Percentiles rank a stretch among this genome's conserved stretches.
These are phyloP conservation scores for Talaromyces borbonicus DNA, from an alignment of 495 filamentous ascomycete species.

Conservation along the genomic window DNA sequence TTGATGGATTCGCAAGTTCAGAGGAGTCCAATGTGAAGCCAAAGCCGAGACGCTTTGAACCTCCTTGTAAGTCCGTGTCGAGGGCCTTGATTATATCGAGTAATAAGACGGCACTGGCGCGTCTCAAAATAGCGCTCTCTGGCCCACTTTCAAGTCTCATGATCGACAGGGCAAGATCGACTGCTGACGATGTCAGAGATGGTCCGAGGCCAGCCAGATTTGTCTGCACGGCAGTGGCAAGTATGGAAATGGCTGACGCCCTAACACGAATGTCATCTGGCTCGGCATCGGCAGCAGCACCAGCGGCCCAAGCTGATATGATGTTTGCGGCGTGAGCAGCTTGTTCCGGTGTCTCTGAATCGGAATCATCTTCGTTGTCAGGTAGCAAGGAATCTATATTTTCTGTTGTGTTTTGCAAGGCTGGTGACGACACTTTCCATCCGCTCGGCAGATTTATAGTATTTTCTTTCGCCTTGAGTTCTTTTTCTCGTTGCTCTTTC, in stretches of 20 bases:
- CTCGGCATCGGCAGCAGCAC: slow-evolving; percentile 37
- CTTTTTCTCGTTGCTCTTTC: slow-evolving; percentile 32
- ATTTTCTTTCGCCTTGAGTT: slow-evolving; percentile 25
- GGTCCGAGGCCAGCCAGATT: slow-evolving; percentile 53
- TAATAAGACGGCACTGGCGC: slow-evolving; percentile 61
- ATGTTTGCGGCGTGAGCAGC: slow-evolving; percentile 51
- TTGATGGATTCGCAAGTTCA: neutral
- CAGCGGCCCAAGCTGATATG: slow-evolving; percentile 63
- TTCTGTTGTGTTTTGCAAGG: slow-evolving; percentile 2
- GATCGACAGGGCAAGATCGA: slow-evolving; percentile 59
- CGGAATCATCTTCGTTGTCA: slow-evolving; percentile 30
- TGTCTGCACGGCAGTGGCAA: slow-evolving; percentile 55
- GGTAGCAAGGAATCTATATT: slow-evolving; percentile 32
- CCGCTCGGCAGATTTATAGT: slow-evolving; percentile 16
- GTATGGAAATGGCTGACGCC: slow-evolving; percentile 66
- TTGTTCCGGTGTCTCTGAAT: slow-evolving; percentile 36
- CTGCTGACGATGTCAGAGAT: slow-evolving; percentile 40
- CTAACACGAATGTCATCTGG: slow-evolving; percentile 71
- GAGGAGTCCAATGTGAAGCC: slow-evolving; percentile 36
- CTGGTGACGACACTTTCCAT: slow-evolving; percentile 23
- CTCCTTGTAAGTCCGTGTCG: slow-evolving; percentile 46
- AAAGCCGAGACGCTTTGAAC: slow-evolving; percentile 38
- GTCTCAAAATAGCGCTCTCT: slow-evolving; percentile 62
- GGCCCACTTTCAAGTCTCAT: slow-evolving; percentile 52
- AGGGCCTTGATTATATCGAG: slow-evolving; percentile 57